A percentile compares a stretch with the other conserved stretches of the same genome.
Evolutionary conservation across 1,284 basidiomycete genomes (phyloP).

Genomic region (Prillingera fragicola): DNA sequence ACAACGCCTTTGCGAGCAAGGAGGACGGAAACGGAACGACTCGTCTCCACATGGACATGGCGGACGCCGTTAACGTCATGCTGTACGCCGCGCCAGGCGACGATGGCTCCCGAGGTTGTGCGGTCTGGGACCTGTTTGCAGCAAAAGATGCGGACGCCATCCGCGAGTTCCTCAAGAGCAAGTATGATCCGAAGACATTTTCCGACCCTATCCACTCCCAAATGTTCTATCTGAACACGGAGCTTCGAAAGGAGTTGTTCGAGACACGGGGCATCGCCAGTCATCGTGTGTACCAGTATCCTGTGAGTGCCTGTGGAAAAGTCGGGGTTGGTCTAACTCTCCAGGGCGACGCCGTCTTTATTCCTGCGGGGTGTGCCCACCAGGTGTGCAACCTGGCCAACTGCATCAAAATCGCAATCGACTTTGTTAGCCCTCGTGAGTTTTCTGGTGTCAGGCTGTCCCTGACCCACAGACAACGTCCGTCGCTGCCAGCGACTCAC

Average conservation of each 20-base stretch:
- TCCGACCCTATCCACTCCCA: conserved; percentile 89
- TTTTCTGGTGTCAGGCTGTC: not conserved
- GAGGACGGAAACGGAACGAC: conserved; percentile 52
- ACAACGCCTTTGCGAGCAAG: conserved; percentile 47
- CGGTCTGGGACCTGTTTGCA: conserved; percentile 86
- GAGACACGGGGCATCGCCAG: conserved; percentile 66
- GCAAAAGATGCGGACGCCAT: conserved; percentile 75
- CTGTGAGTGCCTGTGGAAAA: conserved; percentile 37
- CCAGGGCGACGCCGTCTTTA: conserved; percentile 84
- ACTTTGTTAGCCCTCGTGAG: conserved; percentile 76
- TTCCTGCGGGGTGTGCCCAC: conserved; percentile 92
- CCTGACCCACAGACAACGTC: conserved; percentile 62
- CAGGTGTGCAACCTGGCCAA: conserved; percentile 74
- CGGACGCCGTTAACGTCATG: conserved; percentile 91
- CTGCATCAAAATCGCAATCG: conserved; percentile 92
- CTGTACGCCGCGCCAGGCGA: conserved; percentile 60
- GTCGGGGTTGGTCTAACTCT: not conserved
- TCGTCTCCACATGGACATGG: conserved; percentile 91
- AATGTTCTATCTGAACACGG: conserved; percentile 72
- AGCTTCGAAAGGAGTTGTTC: conserved; percentile 62
- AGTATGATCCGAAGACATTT: conserved; percentile 31
- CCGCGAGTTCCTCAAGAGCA: conserved; percentile 62
- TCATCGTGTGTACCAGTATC: conserved; percentile 78
- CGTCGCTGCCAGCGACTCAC: conserved; percentile 75
- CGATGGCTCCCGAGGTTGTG: conserved; percentile 67